Evolutionary conservation across 2,329 filamentous ascomycete genomes (phyloP).

Genomic region (Orbilia oligospora): DNA sequence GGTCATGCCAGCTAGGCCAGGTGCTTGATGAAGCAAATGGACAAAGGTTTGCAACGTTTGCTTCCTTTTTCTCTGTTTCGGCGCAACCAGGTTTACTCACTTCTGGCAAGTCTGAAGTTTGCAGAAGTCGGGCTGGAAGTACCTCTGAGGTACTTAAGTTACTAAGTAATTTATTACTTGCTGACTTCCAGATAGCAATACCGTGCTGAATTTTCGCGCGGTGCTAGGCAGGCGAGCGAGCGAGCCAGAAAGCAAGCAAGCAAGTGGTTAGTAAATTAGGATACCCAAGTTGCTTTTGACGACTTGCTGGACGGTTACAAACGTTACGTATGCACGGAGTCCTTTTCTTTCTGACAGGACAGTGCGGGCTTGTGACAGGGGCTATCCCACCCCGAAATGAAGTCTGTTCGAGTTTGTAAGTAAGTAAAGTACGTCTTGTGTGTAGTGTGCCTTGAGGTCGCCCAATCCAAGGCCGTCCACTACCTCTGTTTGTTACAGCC

Average conservation of each 20-base stretch:
- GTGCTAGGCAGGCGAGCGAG: no score
- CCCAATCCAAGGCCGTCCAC: conserved; percentile 16
- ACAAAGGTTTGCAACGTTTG: background rate
- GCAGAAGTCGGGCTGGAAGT: conserved; percentile 8
- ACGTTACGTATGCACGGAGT: conserved; percentile 2
- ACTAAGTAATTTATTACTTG: no score
- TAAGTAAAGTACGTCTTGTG: no score
- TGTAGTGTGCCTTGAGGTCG: conserved; percentile 57
- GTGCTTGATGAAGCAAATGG: conserved; percentile 47
- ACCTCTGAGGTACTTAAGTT: conserved; percentile 42
- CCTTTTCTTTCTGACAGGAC: background rate
- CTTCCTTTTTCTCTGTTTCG: conserved; percentile 27
- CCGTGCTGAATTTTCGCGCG: conserved; percentile 6
- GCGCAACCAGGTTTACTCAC: conserved; percentile 26
- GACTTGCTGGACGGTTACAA: background rate
- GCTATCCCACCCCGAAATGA: conserved; percentile 34
- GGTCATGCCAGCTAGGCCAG: background rate
- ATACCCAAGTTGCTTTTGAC: no score
- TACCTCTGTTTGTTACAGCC: no score
- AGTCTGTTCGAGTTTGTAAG: conserved; percentile 32
- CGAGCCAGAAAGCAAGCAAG: no score
- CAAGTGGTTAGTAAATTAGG: conserved; percentile 36
- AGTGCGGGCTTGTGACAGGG: conserved; percentile 47
- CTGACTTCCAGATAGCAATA: background rate
- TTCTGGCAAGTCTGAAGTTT: conserved; percentile 1